phyloP scores from a whole-genome alignment of 306 rosid genomes.

The Quercus berberidifolia region DNA sequence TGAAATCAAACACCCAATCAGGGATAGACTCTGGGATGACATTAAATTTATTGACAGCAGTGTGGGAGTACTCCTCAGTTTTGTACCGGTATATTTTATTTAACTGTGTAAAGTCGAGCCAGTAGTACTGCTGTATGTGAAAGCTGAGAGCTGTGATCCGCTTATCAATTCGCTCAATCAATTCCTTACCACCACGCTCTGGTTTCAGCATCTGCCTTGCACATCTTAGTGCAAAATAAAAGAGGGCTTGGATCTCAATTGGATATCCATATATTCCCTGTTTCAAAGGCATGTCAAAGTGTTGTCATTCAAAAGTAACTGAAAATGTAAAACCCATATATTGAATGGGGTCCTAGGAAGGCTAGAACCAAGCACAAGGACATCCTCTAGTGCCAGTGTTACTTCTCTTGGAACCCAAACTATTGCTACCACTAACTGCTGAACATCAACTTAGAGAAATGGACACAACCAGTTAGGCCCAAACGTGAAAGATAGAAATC shows the following conservation, averaged over 20 bases:
- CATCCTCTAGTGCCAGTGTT: neutral
- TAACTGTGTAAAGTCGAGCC: conserved; percentile 10
- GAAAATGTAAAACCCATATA: neutral
- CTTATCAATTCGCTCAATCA: conserved; percentile 8
- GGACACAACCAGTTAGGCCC: neutral
- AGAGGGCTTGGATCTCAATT: conserved; percentile 18
- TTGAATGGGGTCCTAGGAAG: too few species aligned
- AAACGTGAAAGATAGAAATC: neutral
- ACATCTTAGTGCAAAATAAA: conserved; percentile 14
- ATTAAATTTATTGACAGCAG: conserved; percentile 15
- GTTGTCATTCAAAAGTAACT: neutral
- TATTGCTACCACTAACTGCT: neutral
- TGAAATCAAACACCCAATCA: conserved; percentile 17
- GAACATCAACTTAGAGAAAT: neutral
- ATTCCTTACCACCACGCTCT: neutral
- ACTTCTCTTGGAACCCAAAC: neutral
- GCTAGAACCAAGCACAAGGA: neutral
- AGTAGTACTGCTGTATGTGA: conserved; percentile 5
- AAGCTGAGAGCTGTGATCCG: conserved; percentile 16
- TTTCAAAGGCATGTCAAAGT: neutral
- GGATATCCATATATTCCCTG: conserved; percentile 21
- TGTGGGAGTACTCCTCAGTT: conserved; percentile 17
- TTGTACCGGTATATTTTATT: conserved; percentile 12
- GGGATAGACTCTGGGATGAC: conserved; percentile 17
- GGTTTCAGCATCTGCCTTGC: conserved; percentile 13